Percentiles rank a stretch among this genome's conserved stretches.
Evolutionary conservation across 768 basidiomycete genomes (phyloP).

Genomic region (Trametes gibbosa): DNA sequence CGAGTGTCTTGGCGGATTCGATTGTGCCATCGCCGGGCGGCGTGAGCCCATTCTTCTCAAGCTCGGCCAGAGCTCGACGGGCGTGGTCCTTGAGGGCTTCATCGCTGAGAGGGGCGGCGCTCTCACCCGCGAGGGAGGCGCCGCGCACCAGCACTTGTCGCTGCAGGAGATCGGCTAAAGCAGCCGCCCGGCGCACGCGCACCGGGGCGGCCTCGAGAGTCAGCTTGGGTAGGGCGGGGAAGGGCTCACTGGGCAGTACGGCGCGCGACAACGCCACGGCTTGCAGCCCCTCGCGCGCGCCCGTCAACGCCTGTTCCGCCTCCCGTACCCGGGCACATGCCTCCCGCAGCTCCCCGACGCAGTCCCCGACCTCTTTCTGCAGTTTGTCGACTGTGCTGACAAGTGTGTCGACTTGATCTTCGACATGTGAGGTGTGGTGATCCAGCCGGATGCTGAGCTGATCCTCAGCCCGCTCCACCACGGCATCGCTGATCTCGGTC

Average conservation of each 20-base stretch:
- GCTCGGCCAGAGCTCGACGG: not conserved
- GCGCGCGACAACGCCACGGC: too few relatives aligned
- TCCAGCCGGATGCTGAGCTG: not conserved
- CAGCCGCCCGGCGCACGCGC: conserved; percentile 2
- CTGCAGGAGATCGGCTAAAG: not conserved
- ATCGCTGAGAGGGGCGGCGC: not conserved
- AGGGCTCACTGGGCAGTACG: not conserved
- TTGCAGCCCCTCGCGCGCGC: too few relatives aligned
- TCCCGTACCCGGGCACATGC: not conserved
- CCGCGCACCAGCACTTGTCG: not conserved
- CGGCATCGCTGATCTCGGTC: not conserved
- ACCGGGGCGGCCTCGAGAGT: not conserved
- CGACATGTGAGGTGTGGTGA: conserved; percentile 1
- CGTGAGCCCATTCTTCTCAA: not conserved
- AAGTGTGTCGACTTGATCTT: not conserved
- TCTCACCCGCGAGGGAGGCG: not conserved
- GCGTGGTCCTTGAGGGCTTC: not conserved
- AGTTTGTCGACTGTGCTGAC: not conserved
- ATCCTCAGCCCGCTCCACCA: not conserved
- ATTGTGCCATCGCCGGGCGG: not conserved
- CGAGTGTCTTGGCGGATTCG: not conserved
- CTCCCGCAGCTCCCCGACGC: not conserved
- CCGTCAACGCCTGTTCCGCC: too few relatives aligned
- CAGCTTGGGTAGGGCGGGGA: too few relatives aligned
- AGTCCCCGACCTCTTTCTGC: not conserved